Conservation (phyloP, 176 grass and related monocot species). For the Aegilops speltoides region DNA sequence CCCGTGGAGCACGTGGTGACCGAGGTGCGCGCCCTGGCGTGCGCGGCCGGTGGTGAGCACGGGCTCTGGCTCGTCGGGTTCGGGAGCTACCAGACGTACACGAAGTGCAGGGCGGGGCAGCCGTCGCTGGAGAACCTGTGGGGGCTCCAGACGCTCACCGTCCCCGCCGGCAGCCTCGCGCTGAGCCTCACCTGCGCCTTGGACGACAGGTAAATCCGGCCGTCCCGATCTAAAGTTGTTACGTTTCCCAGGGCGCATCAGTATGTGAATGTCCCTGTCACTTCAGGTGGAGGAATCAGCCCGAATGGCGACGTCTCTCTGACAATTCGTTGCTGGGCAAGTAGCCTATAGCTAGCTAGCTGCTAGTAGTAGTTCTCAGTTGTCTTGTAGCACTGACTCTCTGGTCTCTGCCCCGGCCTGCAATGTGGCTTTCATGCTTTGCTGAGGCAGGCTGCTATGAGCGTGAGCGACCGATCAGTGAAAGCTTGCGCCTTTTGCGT, state of each 20-base stretch:
- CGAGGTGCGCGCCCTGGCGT: conserved; percentile 55
- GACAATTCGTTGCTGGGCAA: conserved; percentile 29
- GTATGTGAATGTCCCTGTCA: conserved; percentile 27
- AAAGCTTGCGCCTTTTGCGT: conserved; percentile 47
- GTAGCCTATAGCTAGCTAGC: background rate
- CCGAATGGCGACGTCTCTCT: conserved; percentile 30
- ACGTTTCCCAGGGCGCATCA: conserved; percentile 3
- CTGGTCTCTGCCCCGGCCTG: background rate
- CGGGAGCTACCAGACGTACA: conserved; percentile 73
- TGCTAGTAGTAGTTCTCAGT: background rate
- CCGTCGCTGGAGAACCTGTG: conserved; percentile 80
- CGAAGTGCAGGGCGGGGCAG: conserved; percentile 60
- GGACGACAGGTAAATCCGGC: conserved; percentile 66
- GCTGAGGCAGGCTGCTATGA: conserved; percentile 20
- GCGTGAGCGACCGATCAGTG: conserved; percentile 11
- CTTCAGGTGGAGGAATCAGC: conserved; percentile 33
- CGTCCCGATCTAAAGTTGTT: conserved; percentile 28
- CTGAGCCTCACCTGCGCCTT: conserved; percentile 72
- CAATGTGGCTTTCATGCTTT: conserved; percentile 23
- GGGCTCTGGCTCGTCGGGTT: conserved; percentile 72
- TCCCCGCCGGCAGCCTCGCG: conserved; percentile 58
- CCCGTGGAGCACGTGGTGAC: conserved; percentile 72
- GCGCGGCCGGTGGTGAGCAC: background rate
- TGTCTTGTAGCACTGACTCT: background rate
- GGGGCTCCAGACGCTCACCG: conserved; percentile 72